Evolutionary conservation across 139 green algal genomes (phyloP), one percentile per base, ranked within the genome.

Genomic region (Dunaliella primolecta): DNA sequence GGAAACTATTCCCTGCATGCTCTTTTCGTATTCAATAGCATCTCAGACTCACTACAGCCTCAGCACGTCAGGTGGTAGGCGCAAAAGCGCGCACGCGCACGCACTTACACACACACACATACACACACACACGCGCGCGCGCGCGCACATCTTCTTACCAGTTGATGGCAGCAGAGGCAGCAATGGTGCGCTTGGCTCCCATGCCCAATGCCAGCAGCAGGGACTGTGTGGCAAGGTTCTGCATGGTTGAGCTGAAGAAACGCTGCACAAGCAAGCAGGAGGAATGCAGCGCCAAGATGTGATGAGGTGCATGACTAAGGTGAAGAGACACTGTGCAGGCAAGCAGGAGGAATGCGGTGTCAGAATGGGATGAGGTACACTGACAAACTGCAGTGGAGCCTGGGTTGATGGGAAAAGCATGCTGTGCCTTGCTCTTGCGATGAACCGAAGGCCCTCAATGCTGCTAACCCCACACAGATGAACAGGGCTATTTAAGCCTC

Each of bases 181-280:
- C 88, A 33, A 91, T 86, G 56, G 82, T 84, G n/a, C 93, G 90
- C 78, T 92, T 92, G 23, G 93, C 95, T 2, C 97, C 97, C 64
- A 99, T 88, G 24, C 97, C 97, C 27, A 98, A 90, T 11, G 97
- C 97, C 80, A 93, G 86, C 80, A 99, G 92, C 92, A 99, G 89
- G 25, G 93, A 95, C 90, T 98, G 93, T 30, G 92, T 95, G 72
- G 93, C 93, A 78, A 98, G 93, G 82, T 97, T 95, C 80, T 92
- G 88, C 57, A 94, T 91, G 64, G 95, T 94, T 81, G 89, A 93
- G 83, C 86, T 94, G 89, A 95, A 95, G 33, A 96, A 92, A 36
- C 96, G 88, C 88, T 98, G 96, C 83, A 78, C 70, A 35, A 85
- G 90, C 33, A 82, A 29, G 15, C 24, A 86, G 24, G 30, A 56